Conservation (phyloP, 2,329 filamentous ascomycete genomes). For the Ophiostoma himal-ulmi region DNA sequence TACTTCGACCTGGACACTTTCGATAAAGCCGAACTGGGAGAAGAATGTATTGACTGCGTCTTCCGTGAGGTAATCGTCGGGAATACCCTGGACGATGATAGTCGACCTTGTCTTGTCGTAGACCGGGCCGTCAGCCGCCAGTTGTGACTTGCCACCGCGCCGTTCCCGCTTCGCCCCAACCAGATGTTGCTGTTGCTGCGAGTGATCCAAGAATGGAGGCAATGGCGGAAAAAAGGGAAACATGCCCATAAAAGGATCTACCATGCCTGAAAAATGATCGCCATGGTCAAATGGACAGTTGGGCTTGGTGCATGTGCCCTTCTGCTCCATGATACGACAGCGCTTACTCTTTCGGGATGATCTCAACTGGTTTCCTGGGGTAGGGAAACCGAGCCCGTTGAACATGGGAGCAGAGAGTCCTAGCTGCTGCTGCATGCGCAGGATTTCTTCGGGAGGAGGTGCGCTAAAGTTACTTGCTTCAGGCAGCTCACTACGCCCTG, state of each 20-base stretch:
- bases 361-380: slow-evolving; percentile 18
- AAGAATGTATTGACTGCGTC: slow-evolving; percentile 64
- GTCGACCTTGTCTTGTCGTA: slow-evolving; percentile 58
- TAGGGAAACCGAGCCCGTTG: slow-evolving; percentile 27
- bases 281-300: slow-evolving; percentile 63
- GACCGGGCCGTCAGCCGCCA: slow-evolving; percentile 60
- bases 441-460: slow-evolving; percentile 52
- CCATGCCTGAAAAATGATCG: neutral
- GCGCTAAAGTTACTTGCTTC: slow-evolving; percentile 23
- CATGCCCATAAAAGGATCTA: neutral
- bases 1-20: slow-evolving; percentile 58
- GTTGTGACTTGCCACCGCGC: slow-evolving; percentile 33
- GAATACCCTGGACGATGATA: slow-evolving; percentile 73
- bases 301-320: slow-evolving; percentile 65
- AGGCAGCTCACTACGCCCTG: neutral
- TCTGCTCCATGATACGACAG: slow-evolving; percentile 66
- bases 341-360: slow-evolving; percentile 40
- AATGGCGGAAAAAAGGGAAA: slow-evolving; percentile 9
- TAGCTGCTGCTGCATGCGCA: slow-evolving; percentile 53
- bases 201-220: neutral
- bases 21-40: slow-evolving; percentile 61
- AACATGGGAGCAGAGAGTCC: slow-evolving; percentile 39
- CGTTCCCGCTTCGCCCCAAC: neutral
- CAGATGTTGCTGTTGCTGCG: neutral
- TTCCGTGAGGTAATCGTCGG: slow-evolving; percentile 63